phyloP scores from a whole-genome alignment of 2,329 filamentous ascomycete genomes.

The Elsinoe necatrix region DNA sequence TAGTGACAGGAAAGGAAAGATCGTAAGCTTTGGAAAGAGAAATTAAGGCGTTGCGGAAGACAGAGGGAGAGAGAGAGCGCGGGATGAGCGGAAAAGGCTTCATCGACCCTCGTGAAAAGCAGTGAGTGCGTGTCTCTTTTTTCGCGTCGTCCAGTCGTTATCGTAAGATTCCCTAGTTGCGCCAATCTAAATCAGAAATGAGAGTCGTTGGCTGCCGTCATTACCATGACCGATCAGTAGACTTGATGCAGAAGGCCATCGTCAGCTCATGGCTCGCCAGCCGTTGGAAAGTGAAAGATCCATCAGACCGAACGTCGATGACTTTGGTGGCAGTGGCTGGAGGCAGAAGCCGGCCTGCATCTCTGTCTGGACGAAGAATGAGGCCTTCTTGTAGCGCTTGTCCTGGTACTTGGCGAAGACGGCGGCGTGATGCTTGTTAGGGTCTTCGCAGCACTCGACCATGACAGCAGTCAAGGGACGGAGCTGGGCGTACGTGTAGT shows the following conservation, averaged over 20 bases:
- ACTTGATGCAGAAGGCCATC: constrained; percentile 3
- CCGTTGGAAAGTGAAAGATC: constrained; percentile 11
- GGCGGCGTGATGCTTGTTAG: constrained; percentile 71
- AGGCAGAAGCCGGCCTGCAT: constrained; percentile 54
- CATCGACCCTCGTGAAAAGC: background rate
- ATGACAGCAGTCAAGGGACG: constrained; percentile 68
- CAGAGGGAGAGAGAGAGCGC: background rate
- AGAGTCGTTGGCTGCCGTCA: constrained; percentile 4
- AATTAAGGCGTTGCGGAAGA: background rate
- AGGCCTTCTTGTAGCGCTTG: constrained; percentile 76
- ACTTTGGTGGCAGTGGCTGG: constrained; percentile 25
- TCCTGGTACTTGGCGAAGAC: constrained; percentile 90
- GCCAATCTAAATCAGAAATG: constrained; percentile 11
- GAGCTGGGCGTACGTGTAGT: constrained; percentile 81
- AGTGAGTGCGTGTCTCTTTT: constrained; percentile 11
- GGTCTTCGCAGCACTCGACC: constrained; percentile 77
- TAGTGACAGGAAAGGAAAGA: background rate
- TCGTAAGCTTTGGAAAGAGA: background rate
- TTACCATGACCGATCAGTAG: background rate
- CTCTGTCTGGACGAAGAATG: constrained; percentile 68
- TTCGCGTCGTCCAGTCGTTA: constrained; percentile 9
- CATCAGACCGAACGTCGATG: constrained; percentile 16
- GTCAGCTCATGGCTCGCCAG: constrained; percentile 11
- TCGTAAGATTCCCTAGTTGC: background rate
- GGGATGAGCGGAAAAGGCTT: background rate